Percentiles rank a stretch among this genome's conserved stretches.
Conservation (phyloP, 257 asterid genomes). For the Cordia subcordata region DNA sequence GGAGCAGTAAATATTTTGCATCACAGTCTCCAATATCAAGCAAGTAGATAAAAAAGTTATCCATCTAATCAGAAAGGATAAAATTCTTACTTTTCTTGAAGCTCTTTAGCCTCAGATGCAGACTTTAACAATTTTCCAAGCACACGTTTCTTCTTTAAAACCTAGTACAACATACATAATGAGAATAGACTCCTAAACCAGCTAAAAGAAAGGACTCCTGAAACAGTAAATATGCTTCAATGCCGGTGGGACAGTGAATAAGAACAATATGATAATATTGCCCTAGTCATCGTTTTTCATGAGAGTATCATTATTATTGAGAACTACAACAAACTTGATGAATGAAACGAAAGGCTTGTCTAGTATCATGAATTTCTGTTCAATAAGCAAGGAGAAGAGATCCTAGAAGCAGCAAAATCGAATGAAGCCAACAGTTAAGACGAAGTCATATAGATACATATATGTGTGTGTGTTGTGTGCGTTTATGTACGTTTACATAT, state of each 20-base stretch:
- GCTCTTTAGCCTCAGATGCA: conserved; percentile 52
- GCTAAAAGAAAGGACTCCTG: conserved; percentile 7
- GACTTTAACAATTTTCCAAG: conserved; percentile 48
- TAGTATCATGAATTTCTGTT: too few relatives aligned
- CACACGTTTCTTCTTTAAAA: conserved; percentile 52
- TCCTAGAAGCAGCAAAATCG: too few relatives aligned
- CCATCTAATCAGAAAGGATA: conserved; percentile 12
- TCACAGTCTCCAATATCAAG: conserved; percentile 6
- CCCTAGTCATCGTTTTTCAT: too few relatives aligned
- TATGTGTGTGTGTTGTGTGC: too few relatives aligned
- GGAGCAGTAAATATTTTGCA: conserved; percentile 22
- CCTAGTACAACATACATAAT: conserved; percentile 35
- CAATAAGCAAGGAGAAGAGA: too few relatives aligned
- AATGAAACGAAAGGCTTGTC: too few relatives aligned
- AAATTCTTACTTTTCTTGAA: conserved; percentile 60
- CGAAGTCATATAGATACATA: too few relatives aligned
- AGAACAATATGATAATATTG: not conserved
- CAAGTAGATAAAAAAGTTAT: conserved; percentile 13
- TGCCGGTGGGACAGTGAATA: not conserved
- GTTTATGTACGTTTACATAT: too few relatives aligned
- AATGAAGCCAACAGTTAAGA: not conserved
- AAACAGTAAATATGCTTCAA: conserved; percentile 3
- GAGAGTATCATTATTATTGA: too few relatives aligned
- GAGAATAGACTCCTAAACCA: conserved; percentile 8
- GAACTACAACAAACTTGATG: too few relatives aligned